These are phyloP conservation scores for Beauveria asiatica DNA, from an alignment of 2,329 filamentous ascomycete species.

Conservation along the genomic window DNA sequence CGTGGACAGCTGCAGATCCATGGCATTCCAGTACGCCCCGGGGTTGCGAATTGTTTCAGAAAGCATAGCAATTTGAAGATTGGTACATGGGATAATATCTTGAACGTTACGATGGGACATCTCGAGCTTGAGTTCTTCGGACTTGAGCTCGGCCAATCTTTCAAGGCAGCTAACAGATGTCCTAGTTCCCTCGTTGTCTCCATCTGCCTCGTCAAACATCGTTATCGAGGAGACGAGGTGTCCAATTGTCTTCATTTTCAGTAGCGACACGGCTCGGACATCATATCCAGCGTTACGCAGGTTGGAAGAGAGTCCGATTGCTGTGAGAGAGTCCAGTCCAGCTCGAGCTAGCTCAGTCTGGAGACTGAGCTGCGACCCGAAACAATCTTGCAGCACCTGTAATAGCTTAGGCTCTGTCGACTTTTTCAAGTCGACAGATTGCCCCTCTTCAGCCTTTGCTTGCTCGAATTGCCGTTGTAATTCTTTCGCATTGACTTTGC, in stretches of 20 bases:
- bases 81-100: conserved; percentile 54
- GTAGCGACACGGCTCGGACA: conserved; percentile 50
- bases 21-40: conserved; percentile 67
- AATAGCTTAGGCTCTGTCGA: not conserved
- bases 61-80: conserved; percentile 73
- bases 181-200: not conserved
- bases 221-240: not conserved
- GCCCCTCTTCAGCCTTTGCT: conserved; percentile 6
- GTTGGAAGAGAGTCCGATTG: conserved; percentile 47
- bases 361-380: conserved; percentile 9
- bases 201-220: conserved; percentile 13
- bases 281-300: conserved; percentile 50
- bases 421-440: not conserved
- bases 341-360: not conserved
- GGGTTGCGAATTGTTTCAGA: conserved; percentile 56
- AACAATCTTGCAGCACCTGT: conserved; percentile 31
- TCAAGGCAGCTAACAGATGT: not conserved
- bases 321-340: conserved; percentile 45
- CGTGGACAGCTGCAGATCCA: conserved; percentile 52
- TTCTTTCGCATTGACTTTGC: conserved; percentile 67
- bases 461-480: conserved; percentile 44
- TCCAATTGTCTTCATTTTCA: conserved; percentile 43
- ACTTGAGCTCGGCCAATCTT: not conserved
- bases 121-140: not conserved
- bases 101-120: conserved; percentile 21